Base-by-base conservation (phyloP, 768 basidiomycete genomes). In the Russula compacta region DNA sequence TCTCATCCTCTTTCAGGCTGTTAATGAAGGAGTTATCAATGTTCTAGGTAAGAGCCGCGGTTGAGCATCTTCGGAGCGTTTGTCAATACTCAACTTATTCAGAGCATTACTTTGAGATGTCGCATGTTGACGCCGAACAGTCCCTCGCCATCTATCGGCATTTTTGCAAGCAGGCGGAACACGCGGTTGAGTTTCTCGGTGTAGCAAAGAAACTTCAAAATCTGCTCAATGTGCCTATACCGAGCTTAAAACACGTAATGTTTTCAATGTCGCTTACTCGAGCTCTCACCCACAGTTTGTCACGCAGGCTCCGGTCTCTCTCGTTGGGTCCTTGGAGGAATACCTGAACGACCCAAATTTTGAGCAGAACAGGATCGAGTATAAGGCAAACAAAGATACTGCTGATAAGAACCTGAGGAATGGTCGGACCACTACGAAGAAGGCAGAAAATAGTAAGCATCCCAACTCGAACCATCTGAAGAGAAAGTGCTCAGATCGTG, bases 61-160 rank as follows among this genome's bases (percentile, higher is more conserved):
- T 68, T 75, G 56, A 69, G 66, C 48, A 64, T 74, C 39, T 72
- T 75, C 14, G 61, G 14, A 15, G 14, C 77, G 44, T 14, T 44
- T 29, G 14, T 15, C 36, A 14, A 32, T 38, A 48, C 15, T n/a
- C 36, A 55, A 57, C 32, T 14, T 50, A 4, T 54, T 29, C 35
- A 85, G 97, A 98, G 69, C 89, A 95, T 74, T 99, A 97, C 73
- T 98, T 98, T 69, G 95, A 97, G 71, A 98, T 98, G 97, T 92
- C 93, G 0, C 88, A 89, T 64, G 73, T 85, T n/a, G 95, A 98
- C 69, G 97, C 95, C 0, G 75, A 81, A 40, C 84, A 89, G 36
- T 90, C 95, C 2, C 81, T 98, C 29, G 73, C 75, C 17, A 85
- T 98, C 63, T 99, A 99, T 76, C 89, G 92, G 57, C 83, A 87